These are phyloP conservation scores for Diaporthe helianthi DNA, from an alignment of 2,329 filamentous ascomycete species.

Conservation along the genomic window DNA sequence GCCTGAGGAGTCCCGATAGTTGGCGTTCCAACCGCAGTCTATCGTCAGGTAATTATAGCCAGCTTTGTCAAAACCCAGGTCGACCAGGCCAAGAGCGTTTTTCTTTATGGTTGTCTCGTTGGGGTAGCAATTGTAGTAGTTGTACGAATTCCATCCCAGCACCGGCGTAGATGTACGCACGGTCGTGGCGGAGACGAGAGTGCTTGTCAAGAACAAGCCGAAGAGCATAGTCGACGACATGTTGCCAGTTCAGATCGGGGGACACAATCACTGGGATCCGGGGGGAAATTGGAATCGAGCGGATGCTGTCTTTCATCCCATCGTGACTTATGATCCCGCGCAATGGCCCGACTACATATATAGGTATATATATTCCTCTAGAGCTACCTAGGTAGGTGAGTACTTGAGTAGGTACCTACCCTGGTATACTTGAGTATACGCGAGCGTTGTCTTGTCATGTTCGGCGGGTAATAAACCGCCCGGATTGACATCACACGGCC, in stretches of 20 bases:
- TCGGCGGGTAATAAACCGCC: background rate
- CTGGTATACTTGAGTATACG: too few species aligned
- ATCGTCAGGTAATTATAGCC: conserved; percentile 64
- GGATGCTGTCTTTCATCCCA: background rate
- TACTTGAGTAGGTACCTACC: too few species aligned
- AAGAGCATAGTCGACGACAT: conserved; percentile 11
- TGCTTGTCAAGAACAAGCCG: conserved; percentile 21
- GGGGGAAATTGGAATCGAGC: background rate
- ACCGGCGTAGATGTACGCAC: conserved; percentile 44
- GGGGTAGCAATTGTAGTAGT: conserved; percentile 58
- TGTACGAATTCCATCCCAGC: conserved; percentile 67
- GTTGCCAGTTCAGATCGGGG: conserved; percentile 1
- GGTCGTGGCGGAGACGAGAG: conserved; percentile 27
- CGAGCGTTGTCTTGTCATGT: background rate
- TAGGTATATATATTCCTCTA: too few species aligned
- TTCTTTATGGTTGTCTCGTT: conserved; percentile 55
- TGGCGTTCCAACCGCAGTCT: conserved; percentile 64
- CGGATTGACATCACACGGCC: background rate
- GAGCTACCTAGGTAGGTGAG: too few species aligned
- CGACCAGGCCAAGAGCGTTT: conserved; percentile 61
- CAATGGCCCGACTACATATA: background rate
- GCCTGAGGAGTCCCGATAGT: conserved; percentile 49
- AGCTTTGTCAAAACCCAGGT: conserved; percentile 56
- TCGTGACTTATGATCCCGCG: background rate
- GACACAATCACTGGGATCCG: background rate